Base-by-base conservation (phyloP, 1,139 yeast species). In the Debaryomycetaceae sp. region DNA sequence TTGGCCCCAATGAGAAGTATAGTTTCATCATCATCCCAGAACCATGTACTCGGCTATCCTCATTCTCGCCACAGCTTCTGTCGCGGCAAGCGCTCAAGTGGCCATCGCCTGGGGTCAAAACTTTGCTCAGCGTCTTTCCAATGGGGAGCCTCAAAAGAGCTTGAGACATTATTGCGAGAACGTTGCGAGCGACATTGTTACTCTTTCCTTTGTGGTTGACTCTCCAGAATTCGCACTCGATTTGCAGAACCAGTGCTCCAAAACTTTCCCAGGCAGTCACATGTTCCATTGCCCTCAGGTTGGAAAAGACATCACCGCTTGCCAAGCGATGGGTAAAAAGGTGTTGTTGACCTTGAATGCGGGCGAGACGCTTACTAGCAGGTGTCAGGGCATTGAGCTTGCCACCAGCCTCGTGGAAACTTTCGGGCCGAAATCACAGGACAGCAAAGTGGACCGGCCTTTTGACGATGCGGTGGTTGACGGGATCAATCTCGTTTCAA, bases 61-160 rank as follows among this genome's bases (percentile, higher is more conserved):
- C 13, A 22, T 12, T 7, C 24, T 22, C 14, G 24, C 24, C n/a
- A 18, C 30, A 16, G 19, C 18, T 22, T 15, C 23, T n/a, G 30
- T 23, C 5, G 12, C 11, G 15, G 27, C 30, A 23, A 7, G 24
- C 13, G 30, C 30, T 11, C 36, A 36, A 24, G 35, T 43, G 5
- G 49, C 40, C 8, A 37, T 39, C 8, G 44, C 43, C 33, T 45
- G 47, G 48, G 50, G 50, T 25, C 48, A 44, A 22, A 42, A 44
- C 27, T 32, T 47, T 27, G 33, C 48, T 16, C 37, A 32, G 23
- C n/a, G n/a, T n/a, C n/a, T n/a, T n/a, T n/a, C n/a, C n/a, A n/a
- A n/a, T n/a, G n/a, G n/a, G n/a, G 37, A 37, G 2, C 23, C 31
- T 27, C 45, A 43, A 24, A 25, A 31, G 16, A 26, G 33, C 2